Conservation (phyloP, 2,329 filamentous ascomycete species). For the Neonectria faginata region DNA sequence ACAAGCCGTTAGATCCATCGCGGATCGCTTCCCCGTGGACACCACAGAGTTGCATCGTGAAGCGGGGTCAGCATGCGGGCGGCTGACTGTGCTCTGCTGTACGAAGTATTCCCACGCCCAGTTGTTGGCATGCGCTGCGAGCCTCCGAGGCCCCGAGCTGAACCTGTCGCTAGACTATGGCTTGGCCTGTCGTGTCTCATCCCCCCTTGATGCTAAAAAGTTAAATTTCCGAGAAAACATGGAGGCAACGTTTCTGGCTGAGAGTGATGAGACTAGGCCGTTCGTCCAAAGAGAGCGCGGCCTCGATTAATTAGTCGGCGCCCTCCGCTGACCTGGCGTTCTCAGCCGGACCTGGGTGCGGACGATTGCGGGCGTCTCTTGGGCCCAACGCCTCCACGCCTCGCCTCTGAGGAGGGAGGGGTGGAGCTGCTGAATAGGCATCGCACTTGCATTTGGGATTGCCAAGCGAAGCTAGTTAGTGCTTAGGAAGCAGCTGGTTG, state of each 20-base stretch:
- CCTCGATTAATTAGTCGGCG: neutral
- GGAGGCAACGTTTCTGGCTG: neutral
- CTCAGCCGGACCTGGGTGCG: neutral
- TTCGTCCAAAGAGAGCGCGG: neutral
- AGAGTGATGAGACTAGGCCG: neutral
- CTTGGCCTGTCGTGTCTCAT: constrained; percentile 2
- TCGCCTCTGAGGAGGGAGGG: neutral
- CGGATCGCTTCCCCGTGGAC: constrained; percentile 38
- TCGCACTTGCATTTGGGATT: constrained; percentile 2
- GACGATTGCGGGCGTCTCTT: neutral
- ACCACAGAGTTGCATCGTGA: constrained; percentile 34
- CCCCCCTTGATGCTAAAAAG: neutral
- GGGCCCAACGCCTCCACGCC: too few species aligned
- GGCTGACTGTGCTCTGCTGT: constrained; percentile 3
- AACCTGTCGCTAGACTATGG: constrained; percentile 25
- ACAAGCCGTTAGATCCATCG: constrained; percentile 30
- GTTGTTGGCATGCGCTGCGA: too few species aligned
- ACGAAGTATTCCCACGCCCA: constrained; percentile 1
- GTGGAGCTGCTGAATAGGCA: neutral
- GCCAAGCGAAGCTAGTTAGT: neutral
- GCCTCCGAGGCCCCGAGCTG: neutral
- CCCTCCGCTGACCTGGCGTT: neutral
- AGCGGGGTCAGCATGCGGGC: constrained; percentile 35
- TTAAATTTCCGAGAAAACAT: neutral
- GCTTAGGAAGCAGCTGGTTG: neutral